A percentile compares a stretch with the other conserved stretches of the same genome.
Evolutionary conservation across 768 basidiomycete genomes (phyloP).

Genomic region (Russula earlei): DNA sequence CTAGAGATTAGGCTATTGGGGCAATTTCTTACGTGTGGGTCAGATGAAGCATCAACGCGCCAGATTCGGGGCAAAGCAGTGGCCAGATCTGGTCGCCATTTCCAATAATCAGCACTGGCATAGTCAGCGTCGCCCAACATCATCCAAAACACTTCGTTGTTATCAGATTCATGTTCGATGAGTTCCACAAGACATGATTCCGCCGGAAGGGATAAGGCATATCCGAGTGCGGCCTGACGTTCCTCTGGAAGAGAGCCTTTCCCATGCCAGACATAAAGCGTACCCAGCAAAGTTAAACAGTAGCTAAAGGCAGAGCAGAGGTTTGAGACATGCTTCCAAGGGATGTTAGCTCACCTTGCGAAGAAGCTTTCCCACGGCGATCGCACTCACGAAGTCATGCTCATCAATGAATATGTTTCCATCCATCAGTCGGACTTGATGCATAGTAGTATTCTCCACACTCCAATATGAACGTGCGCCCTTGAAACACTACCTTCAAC

Average conservation of each 20-base stretch:
- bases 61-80: constrained; percentile 45
- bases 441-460: constrained; percentile 75
- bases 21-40: background rate
- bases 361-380: background rate
- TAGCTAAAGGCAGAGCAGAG: constrained; percentile 83
- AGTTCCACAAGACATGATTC: constrained; percentile 43
- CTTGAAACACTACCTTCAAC: constrained; percentile 28
- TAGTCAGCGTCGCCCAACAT: constrained; percentile 67
- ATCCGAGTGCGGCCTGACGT: constrained; percentile 50
- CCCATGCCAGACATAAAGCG: constrained; percentile 76
- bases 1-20: background rate
- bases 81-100: constrained; percentile 45
- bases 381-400: constrained; percentile 49
- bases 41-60: constrained; percentile 37
- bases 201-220: constrained; percentile 41
- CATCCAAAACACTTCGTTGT: constrained; percentile 83
- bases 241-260: constrained; percentile 54
- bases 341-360: background rate
- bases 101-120: constrained; percentile 78
- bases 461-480: constrained; percentile 69
- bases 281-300: constrained; percentile 60
- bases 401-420: constrained; percentile 60
- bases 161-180: constrained; percentile 52
- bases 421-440: constrained; percentile 46
- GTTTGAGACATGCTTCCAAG: constrained; percentile 44